A percentile compares a stretch with the other conserved stretches of the same genome.
phyloP scores from a whole-genome alignment of 768 basidiomycete genomes.

The Agaricus sinodeliciosus region DNA sequence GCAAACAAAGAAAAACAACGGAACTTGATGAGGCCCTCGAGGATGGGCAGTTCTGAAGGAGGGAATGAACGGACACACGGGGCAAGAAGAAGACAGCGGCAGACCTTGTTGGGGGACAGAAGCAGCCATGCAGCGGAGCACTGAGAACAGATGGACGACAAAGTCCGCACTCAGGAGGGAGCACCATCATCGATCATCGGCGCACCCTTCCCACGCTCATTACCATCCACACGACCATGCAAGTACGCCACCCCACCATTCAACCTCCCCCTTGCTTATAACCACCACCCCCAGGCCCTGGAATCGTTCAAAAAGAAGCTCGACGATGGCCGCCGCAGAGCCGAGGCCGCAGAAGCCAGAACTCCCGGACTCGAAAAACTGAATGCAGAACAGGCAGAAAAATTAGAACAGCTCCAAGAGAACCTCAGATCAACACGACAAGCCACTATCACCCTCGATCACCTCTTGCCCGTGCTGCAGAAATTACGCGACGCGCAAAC shows the following conservation, averaged over 20 bases:
- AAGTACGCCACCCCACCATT: conserved; percentile 8
- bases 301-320: conserved; percentile 17
- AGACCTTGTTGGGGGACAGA: conserved; percentile 79
- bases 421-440: conserved; percentile 16
- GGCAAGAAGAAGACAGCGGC: conserved; percentile 11
- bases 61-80: conserved; percentile 11
- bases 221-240: conserved; percentile 11
- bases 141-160: no score
- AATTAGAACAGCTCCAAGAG: conserved; percentile 17
- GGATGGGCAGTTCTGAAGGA: conserved; percentile 76
- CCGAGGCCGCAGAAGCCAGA: conserved; percentile 8
- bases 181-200: conserved; percentile 11
- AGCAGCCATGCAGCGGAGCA: conserved; percentile 42
- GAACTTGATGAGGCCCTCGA: conserved; percentile 91
- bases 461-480: conserved; percentile 14
- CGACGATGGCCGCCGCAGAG: conserved; percentile 14
- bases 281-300: conserved; percentile 14
- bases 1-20: conserved; percentile 14
- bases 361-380: conserved; percentile 20
- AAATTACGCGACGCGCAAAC: conserved; percentile 21
- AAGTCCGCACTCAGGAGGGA: not conserved
- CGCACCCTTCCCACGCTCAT: conserved; percentile 22
- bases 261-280: not conserved
- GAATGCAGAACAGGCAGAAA: conserved; percentile 20
- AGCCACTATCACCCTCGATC: conserved; percentile 14